Evolutionary conservation across 2,329 filamentous ascomycete genomes (phyloP), one percentile per base, ranked within the genome.

Genomic region (Dissoconium aciculare): DNA sequence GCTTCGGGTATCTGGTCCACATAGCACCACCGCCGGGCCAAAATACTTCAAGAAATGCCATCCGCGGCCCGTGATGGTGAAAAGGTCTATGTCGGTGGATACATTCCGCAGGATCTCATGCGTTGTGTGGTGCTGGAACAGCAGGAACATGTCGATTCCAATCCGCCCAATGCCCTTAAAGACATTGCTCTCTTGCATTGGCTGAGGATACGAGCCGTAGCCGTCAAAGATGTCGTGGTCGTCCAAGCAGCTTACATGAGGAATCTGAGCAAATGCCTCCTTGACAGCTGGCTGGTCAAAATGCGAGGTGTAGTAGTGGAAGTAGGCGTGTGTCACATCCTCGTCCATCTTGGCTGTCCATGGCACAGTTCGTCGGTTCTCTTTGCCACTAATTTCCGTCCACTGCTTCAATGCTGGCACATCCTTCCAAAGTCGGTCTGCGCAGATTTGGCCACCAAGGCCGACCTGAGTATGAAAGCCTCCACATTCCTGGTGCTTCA

Each of bases 41-140:
- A 98, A 71, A 47, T 80, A 94, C 57, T 98, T 98, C 57, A 98
- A 73, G 55, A 95, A 98, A 56, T 98, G 89, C 89, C 89, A 98
- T 5, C 89, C 89, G 12, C 79, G 79, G n/a, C 89, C 87, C 0
- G 89, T 95, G 33, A 98, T 78, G 1, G 87, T 95, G 58, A 98
- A 98, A 4, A 98, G 71, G 46, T 98, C 89, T 28, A 75, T 68
- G 49, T 98, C 89, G 27, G 81, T 80, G 48, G 69, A 79, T 35
- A 92, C 77, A 45, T 92, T 87, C 31, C 85, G 79, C 34, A 98
- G 71, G 25, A 95, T 80, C 51, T 95, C 89, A 3, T 91, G 66
- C 0, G 87, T 95, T 0, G 89, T 95, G 55, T 98, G 89, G 51
- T 98, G 89, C 52, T 98, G 89, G 66, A 98, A 98, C 5, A 98